These are phyloP conservation scores for Botrytis aclada DNA, from an alignment of 2,329 filamentous ascomycete genomes.

Conservation along the genomic window DNA sequence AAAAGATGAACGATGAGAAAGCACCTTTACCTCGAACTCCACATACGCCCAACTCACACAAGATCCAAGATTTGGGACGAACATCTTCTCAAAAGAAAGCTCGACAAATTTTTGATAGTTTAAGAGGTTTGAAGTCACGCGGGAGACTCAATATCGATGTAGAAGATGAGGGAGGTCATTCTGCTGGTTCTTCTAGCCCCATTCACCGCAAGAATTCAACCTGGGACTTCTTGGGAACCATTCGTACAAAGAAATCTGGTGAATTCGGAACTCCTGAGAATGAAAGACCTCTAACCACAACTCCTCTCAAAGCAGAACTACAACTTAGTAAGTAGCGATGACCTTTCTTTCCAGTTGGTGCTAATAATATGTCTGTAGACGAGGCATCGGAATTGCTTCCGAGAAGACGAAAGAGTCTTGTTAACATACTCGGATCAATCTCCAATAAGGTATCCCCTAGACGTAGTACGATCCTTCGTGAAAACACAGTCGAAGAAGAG, in stretches of 20 bases:
- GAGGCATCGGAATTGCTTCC: neutral
- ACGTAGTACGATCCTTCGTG: neutral
- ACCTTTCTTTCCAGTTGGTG: neutral
- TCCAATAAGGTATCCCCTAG: slow-evolving; percentile 24
- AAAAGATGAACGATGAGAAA: slow-evolving; percentile 15
- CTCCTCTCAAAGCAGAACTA: slow-evolving; percentile 16
- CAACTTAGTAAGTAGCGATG: neutral
- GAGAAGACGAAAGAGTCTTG: slow-evolving; percentile 30
- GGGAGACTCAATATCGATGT: neutral
- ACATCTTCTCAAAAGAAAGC: slow-evolving; percentile 19
- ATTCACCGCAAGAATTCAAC: slow-evolving; percentile 22
- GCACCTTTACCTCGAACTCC: slow-evolving; percentile 2
- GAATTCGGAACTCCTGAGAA: neutral
- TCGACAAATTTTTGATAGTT: slow-evolving; percentile 12
- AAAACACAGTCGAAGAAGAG: neutral
- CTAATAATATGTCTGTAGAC: neutral
- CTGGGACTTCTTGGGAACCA: slow-evolving; percentile 24
- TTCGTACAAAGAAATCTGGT: neutral
- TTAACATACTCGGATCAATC: slow-evolving; percentile 30
- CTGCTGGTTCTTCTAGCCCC: neutral
- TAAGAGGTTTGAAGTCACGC: slow-evolving; percentile 16
- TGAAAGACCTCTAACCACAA: slow-evolving; percentile 19
- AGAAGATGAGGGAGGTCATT: neutral
- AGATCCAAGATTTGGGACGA: slow-evolving; percentile 8
- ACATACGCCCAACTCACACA: slow-evolving; percentile 11